Evolutionary conservation across 2,329 filamentous ascomycete genomes (phyloP).

Genomic region (Diaporthe vaccinii): DNA sequence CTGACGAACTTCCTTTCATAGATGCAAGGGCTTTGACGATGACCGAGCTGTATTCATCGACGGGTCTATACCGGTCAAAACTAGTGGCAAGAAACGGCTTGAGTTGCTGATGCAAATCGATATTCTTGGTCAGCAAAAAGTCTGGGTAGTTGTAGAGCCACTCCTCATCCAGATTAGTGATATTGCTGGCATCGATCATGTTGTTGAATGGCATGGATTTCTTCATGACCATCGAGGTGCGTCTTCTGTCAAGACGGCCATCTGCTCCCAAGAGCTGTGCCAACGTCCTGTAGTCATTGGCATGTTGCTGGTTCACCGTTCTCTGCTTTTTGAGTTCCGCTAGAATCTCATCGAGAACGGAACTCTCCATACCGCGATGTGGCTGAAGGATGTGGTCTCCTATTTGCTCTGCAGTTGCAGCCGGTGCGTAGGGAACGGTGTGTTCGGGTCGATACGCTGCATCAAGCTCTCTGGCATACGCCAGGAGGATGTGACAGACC

Average conservation of each 20-base stretch:
- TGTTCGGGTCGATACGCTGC: background rate
- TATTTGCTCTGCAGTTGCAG: background rate
- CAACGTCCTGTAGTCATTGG: background rate
- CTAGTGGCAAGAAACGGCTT: background rate
- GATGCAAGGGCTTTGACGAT: background rate
- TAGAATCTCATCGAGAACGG: background rate
- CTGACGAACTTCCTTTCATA: background rate
- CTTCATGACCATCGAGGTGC: slow-evolving; percentile 25
- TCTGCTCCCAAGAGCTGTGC: background rate
- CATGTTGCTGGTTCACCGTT: background rate
- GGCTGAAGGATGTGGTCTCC: too few species aligned
- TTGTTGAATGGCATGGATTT: slow-evolving; percentile 36
- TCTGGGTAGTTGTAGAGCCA: slow-evolving; percentile 44
- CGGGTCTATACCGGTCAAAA: background rate
- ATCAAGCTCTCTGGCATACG: background rate
- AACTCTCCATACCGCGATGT: too few species aligned
- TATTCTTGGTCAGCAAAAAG: slow-evolving; percentile 25
- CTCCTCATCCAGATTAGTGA: slow-evolving; percentile 41
- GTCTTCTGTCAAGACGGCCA: background rate
- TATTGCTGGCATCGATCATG: slow-evolving; percentile 37
- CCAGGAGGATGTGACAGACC: slow-evolving; percentile 21
- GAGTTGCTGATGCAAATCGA: background rate
- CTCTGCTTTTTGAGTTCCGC: background rate
- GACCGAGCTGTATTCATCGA: background rate
- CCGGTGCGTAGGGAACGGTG: background rate